These are phyloP conservation scores for Melanogaster broomeanus DNA, from an alignment of 768 basidiomycete genomes.

Conservation along the genomic window DNA sequence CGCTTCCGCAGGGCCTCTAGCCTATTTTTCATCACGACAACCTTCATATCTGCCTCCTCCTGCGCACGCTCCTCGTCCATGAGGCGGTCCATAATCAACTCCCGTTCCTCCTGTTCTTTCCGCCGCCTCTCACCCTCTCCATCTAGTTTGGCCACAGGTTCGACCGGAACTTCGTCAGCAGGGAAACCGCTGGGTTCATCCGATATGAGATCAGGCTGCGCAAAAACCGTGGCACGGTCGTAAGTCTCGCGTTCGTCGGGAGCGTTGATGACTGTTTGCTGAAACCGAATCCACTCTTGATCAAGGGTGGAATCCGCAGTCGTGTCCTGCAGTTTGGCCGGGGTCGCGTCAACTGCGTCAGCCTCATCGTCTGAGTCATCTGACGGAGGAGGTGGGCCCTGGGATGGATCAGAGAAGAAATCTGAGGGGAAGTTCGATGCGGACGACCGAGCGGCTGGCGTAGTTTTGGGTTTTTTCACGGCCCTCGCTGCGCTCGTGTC, in stretches of 20 bases:
- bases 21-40: slow-evolving; percentile 61
- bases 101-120: slow-evolving; percentile 72
- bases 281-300: slow-evolving; percentile 73
- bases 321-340: slow-evolving; percentile 1
- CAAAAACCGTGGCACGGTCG: slow-evolving; percentile 68
- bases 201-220: slow-evolving; percentile 61
- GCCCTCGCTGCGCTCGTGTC: slow-evolving; percentile 28
- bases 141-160: slow-evolving; percentile 6
- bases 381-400: slow-evolving; percentile 40
- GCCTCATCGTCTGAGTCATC: slow-evolving; percentile 46
- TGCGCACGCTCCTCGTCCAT: slow-evolving; percentile 84
- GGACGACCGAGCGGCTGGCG: slow-evolving; percentile 12
- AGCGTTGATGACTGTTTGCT: slow-evolving; percentile 57
- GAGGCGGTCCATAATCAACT: slow-evolving; percentile 83
- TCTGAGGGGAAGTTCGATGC: slow-evolving; percentile 52
- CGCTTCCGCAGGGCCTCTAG: slow-evolving; percentile 58
- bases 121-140: slow-evolving; percentile 48
- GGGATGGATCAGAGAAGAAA: slow-evolving; percentile 82
- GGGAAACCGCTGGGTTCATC: slow-evolving; percentile 54
- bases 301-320: slow-evolving; percentile 47
- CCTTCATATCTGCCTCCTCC: slow-evolving; percentile 84
- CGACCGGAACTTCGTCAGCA: slow-evolving; percentile 25
- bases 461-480: slow-evolving; percentile 33
- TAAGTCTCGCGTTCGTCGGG: slow-evolving; percentile 50
- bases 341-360: slow-evolving; percentile 30